Percentiles rank a stretch among this genome's conserved stretches.
These are phyloP conservation scores for Arthrobotrys entomopaga DNA, from an alignment of 2,329 filamentous ascomycete genomes.

Conservation along the genomic window DNA sequence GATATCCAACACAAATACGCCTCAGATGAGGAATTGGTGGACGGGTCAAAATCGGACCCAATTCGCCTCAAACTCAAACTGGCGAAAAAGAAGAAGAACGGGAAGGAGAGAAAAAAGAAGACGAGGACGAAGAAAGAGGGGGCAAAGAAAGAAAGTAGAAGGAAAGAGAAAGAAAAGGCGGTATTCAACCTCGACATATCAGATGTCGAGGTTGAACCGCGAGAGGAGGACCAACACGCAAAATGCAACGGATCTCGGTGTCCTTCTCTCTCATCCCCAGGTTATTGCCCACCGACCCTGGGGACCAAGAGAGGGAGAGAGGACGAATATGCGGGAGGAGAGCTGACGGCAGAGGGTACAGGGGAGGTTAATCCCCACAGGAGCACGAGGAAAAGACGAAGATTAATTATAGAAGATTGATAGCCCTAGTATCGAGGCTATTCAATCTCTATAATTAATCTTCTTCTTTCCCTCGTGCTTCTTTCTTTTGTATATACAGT, in stretches of 20 bases:
- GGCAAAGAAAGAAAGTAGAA: not conserved
- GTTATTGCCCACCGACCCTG: too few relatives aligned
- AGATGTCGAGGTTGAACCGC: not conserved
- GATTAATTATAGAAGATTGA: too few relatives aligned
- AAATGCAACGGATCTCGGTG: not conserved
- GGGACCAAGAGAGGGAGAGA: too few relatives aligned
- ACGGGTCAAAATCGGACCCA: not conserved
- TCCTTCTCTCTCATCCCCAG: constrained; percentile 64
- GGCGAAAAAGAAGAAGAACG: not conserved
- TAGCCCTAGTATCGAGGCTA: too few relatives aligned
- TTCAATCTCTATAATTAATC: too few relatives aligned
- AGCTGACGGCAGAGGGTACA: too few relatives aligned
- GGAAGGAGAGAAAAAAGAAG: not conserved
- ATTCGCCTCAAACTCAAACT: not conserved
- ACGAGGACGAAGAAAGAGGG: not conserved
- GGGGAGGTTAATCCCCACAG: too few relatives aligned
- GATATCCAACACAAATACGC: constrained; percentile 6
- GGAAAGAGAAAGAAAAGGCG: not conserved
- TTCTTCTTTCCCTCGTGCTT: too few relatives aligned
- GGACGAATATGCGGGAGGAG: too few relatives aligned
- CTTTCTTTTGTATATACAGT: too few relatives aligned
- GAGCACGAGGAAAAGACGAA: too few relatives aligned
- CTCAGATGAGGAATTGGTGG: constrained; percentile 8
- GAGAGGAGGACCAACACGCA: not conserved
- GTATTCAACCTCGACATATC: not conserved